Evolutionary conservation across 495 filamentous ascomycete genomes (phyloP).

Genomic region (Evernia prunastri): DNA sequence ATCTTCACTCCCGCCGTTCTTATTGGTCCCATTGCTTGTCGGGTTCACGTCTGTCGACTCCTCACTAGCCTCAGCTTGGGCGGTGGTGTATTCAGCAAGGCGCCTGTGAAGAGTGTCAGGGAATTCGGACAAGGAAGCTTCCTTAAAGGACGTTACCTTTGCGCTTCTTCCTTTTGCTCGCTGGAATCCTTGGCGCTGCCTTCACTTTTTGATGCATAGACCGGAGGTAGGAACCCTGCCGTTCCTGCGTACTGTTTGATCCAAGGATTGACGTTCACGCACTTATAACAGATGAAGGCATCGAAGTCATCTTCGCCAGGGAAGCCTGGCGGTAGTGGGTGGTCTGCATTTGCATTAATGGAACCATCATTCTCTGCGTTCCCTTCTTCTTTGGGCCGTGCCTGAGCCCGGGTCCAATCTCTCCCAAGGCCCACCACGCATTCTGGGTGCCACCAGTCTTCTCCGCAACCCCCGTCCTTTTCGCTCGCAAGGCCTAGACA

Average conservation of each 20-base stretch:
- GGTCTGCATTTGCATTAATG: slow-evolving; percentile 42
- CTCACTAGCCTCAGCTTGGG: slow-evolving; percentile 2
- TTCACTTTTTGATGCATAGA: slow-evolving; percentile 38
- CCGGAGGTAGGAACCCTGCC: slow-evolving; percentile 70
- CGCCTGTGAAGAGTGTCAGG: slow-evolving; percentile 1
- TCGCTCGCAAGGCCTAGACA: slow-evolving; percentile 78
- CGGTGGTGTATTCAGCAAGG: slow-evolving; percentile 4
- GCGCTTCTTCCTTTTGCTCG: neutral
- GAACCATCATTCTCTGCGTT: slow-evolving; percentile 23
- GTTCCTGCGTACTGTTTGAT: slow-evolving; percentile 84
- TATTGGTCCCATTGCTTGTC: neutral
- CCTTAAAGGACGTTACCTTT: neutral
- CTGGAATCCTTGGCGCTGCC: slow-evolving; percentile 24
- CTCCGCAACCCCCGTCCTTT: slow-evolving; percentile 82
- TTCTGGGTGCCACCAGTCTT: slow-evolving; percentile 99
- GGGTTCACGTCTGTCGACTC: neutral
- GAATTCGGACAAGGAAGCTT: neutral
- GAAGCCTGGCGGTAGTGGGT: slow-evolving; percentile 72
- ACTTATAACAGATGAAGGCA: slow-evolving; percentile 88
- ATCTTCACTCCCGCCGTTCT: slow-evolving; percentile 8
- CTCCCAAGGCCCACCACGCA: slow-evolving; percentile 76
- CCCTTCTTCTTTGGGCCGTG: slow-evolving; percentile 28
- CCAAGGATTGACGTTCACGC: slow-evolving; percentile 83
- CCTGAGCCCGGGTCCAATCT: slow-evolving; percentile 36
- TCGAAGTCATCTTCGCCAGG: slow-evolving; percentile 85